These are phyloP conservation scores for Cornus suecica DNA, from an alignment of 148 eudicot species.

Conservation along the genomic window DNA sequence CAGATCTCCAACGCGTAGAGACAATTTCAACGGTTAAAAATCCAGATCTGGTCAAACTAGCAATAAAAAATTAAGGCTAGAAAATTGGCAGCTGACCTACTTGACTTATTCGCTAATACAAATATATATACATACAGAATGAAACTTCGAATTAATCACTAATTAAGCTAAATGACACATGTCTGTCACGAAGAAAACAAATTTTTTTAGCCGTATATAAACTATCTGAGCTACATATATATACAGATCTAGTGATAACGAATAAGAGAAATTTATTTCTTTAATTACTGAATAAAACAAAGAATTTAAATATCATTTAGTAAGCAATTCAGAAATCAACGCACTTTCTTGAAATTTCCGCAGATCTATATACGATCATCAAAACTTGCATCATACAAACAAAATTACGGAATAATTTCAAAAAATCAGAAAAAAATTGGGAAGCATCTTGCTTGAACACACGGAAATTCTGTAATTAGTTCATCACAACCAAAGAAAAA, in stretches of 20 bases:
- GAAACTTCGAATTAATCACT: not conserved
- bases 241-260: not conserved
- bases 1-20: not conserved
- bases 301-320: too few relatives aligned
- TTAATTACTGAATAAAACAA: not conserved
- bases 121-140: not conserved
- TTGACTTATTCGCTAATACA: not conserved
- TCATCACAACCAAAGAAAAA: not conserved
- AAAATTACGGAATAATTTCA: not conserved
- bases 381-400: not conserved
- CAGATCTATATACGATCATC: not conserved
- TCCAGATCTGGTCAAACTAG: not conserved
- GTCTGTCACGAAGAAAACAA: too few relatives aligned
- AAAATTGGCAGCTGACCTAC: not conserved
- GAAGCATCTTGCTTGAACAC: not conserved
- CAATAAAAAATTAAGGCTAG: not conserved
- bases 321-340: not conserved
- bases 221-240: not conserved
- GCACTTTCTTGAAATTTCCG: not conserved
- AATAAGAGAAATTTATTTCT: not conserved
- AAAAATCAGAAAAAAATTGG: not conserved
- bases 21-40: not conserved
- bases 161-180: too few relatives aligned
- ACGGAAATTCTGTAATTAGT: not conserved
- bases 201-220: not conserved